Percentiles rank a stretch among this genome's conserved stretches.
These are phyloP conservation scores for Marasmius fiardii DNA, from an alignment of 1,284 basidiomycete genomes.

Conservation along the genomic window DNA sequence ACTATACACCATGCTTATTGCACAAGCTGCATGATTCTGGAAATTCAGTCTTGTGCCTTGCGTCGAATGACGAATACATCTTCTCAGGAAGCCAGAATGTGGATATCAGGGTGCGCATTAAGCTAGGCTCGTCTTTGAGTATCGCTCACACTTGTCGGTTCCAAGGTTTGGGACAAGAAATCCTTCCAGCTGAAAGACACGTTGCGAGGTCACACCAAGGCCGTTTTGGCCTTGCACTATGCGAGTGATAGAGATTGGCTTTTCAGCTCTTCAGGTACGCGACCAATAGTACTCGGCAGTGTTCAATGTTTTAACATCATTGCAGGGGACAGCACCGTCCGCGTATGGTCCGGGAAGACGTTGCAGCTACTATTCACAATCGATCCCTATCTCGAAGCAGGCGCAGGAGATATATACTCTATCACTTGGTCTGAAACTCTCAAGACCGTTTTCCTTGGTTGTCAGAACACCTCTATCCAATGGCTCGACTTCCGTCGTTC, in stretches of 20 bases:
- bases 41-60: slow-evolving; percentile 74
- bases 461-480: slow-evolving; percentile 88
- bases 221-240: slow-evolving; percentile 80
- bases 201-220: slow-evolving; percentile 83
- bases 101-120: slow-evolving; percentile 65
- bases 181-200: slow-evolving; percentile 69
- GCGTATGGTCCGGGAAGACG: slow-evolving; percentile 84
- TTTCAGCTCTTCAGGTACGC: slow-evolving; percentile 76
- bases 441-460: slow-evolving; percentile 82
- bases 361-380: slow-evolving; percentile 76
- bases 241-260: slow-evolving; percentile 79
- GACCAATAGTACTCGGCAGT: slow-evolving; percentile 2
- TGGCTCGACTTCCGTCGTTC: slow-evolving; percentile 64
- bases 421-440: slow-evolving; percentile 74
- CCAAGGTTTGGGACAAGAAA: slow-evolving; percentile 61
- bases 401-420: slow-evolving; percentile 89
- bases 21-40: slow-evolving; percentile 70
- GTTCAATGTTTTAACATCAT: slow-evolving; percentile 8
- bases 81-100: slow-evolving; percentile 83
- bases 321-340: slow-evolving; percentile 79
- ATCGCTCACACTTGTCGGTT: not conserved
- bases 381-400: slow-evolving; percentile 79
- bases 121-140: not conserved
- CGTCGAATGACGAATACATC: slow-evolving; percentile 69
- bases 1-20: slow-evolving; percentile 42